Evolutionary conservation across 441 rosid genomes (phyloP).

Genomic region (Sinapis alba): DNA sequence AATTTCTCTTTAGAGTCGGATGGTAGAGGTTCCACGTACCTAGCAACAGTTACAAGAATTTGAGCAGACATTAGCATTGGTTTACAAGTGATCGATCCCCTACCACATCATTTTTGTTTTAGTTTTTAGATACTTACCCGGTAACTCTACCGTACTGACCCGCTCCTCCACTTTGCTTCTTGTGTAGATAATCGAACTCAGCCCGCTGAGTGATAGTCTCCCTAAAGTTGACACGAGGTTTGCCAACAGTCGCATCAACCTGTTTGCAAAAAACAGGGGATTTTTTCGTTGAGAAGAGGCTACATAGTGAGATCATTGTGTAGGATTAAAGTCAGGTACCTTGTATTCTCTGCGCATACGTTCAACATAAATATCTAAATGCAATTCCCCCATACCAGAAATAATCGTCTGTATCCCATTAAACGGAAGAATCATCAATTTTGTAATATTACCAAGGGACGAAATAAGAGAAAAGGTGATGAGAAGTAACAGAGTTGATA

Average conservation of each 20-base stretch:
- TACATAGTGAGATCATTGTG: background rate
- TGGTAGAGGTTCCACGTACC: conserved; percentile 89
- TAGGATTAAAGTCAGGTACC: conserved; percentile 45
- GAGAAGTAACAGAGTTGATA: conserved; percentile 3
- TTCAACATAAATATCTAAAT: conserved; percentile 92
- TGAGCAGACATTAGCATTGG: conserved; percentile 19
- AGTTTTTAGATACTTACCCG: conserved; percentile 58
- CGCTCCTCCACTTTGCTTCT: conserved; percentile 97
- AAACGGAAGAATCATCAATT: conserved; percentile 18
- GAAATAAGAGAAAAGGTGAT: background rate
- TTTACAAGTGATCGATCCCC: background rate
- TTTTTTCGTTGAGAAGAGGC: background rate
- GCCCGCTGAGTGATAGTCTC: conserved; percentile 92
- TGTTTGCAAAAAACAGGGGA: conserved; percentile 28
- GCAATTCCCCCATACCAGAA: conserved; percentile 99
- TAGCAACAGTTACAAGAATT: conserved; percentile 34
- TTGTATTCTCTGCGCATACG: conserved; percentile 95
- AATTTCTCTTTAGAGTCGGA: conserved; percentile 65
- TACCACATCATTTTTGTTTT: background rate
- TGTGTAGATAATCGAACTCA: conserved; percentile 94
- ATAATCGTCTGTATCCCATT: conserved; percentile 73
- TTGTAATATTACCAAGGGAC: background rate
- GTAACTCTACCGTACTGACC: conserved; percentile 96
- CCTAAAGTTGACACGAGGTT: conserved; percentile 96
- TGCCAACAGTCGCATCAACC: conserved; percentile 99